Base-by-base conservation (phyloP, 2,329 filamentous ascomycete species). In the Lachnellula occidentalis region DNA sequence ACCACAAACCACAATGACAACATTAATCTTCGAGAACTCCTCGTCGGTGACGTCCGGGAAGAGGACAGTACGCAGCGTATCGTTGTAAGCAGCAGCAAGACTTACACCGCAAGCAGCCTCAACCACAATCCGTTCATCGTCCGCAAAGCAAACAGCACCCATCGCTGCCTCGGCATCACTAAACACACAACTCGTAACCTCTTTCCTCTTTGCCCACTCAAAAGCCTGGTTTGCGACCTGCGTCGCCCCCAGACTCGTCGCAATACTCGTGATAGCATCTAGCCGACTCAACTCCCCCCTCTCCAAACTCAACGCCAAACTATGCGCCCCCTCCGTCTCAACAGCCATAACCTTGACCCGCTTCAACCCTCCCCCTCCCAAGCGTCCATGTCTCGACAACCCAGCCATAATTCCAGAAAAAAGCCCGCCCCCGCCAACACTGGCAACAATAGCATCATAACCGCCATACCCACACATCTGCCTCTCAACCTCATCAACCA, bases 1-100 rank as follows among this genome's bases (percentile, higher is more conserved):
- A 41, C 92, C 92, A 65, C 92, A 96, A 5, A 96, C 84, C 36
- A 95, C 77, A 51, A 96, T 75, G 2, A 96, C 90, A 8, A 96
- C 80, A 60, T 88, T 89, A 67, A 83, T 86, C 53, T 79, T 73
- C 0, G 76, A 74, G 71, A 79, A 85, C 58, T 90, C 78, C 43
- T 79, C 78, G 21, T 82, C 78, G 1, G 71, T 70, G 41, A 79
- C 45, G 0, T 70, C 75, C 48, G 72, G 64, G 0, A 86, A 82
- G 0, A 91, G 73, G 4, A 82, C 72, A 60, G 78, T 75, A 63
- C 84, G 78, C 65, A 95, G 67, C 34, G 79, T 71, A 0, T 79
- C 82, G 39, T 80, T 80, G 66, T 90, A 91, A 56, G 77, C 83
- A 4, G 82, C 69, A 1, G 87, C 88, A 14, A 95, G 72, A 51